These are phyloP conservation scores for Porodaedalea pini DNA, from an alignment of 1,284 basidiomycete genomes.

Conservation along the genomic window DNA sequence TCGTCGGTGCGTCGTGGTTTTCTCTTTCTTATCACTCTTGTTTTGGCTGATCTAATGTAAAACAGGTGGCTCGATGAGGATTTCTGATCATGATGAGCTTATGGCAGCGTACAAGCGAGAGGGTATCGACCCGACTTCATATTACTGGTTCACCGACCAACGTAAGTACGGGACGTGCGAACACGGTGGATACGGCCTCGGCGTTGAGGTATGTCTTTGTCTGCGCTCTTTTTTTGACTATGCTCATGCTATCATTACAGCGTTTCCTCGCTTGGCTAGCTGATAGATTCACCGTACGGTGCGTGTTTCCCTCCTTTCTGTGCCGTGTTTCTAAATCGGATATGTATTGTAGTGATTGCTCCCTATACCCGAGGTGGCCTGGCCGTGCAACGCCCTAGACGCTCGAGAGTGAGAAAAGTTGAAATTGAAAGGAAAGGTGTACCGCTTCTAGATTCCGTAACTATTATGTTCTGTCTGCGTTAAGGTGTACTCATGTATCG, in stretches of 20 bases:
- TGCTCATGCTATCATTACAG: slow-evolving; percentile 38
- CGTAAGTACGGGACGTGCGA: slow-evolving; percentile 98
- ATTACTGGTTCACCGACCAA: slow-evolving; percentile 98
- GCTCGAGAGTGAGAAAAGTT: no score
- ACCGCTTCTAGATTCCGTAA: no score
- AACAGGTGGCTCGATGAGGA: slow-evolving; percentile 96
- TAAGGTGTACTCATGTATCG: no score
- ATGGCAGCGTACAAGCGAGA: slow-evolving; percentile 89
- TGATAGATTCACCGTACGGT: slow-evolving; percentile 82
- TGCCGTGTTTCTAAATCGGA: neutral
- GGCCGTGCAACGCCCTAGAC: slow-evolving; percentile 66
- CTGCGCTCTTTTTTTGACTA: slow-evolving; percentile 8
- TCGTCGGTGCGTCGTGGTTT: slow-evolving; percentile 67
- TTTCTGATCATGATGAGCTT: slow-evolving; percentile 85
- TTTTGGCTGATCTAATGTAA: neutral
- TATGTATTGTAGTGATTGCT: slow-evolving; percentile 57
- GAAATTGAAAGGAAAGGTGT: no score
- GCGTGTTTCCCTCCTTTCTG: slow-evolving; percentile 5
- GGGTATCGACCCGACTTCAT: slow-evolving; percentile 87
- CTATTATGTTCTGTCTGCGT: no score
- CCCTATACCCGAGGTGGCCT: slow-evolving; percentile 71
- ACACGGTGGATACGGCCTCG: slow-evolving; percentile 96
- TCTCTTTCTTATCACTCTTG: slow-evolving; percentile 2
- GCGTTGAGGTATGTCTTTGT: slow-evolving; percentile 63
- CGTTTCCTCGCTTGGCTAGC: slow-evolving; percentile 95